Evolutionary conservation across 208 protist species (phyloP).

Genomic region (Leishmania martiniquensis): DNA sequence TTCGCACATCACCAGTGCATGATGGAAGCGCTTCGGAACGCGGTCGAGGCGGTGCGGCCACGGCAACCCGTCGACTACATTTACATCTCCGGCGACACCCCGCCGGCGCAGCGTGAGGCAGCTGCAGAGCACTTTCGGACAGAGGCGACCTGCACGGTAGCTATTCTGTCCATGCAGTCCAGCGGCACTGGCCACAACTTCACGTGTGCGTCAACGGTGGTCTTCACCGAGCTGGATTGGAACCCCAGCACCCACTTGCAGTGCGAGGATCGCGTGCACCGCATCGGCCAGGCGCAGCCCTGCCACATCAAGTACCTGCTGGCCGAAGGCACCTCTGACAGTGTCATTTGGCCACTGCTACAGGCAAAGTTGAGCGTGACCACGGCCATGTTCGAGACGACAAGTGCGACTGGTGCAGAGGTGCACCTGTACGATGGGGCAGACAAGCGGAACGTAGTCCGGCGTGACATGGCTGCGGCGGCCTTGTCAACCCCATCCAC

Average conservation of each 20-base stretch:
- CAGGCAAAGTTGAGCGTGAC: conserved; percentile 88
- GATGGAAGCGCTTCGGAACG: conserved; percentile 88
- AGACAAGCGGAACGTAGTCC: conserved; percentile 46
- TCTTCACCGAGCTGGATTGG: conserved; percentile 98
- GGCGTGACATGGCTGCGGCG: conserved; percentile 36
- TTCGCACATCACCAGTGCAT: conserved; percentile 95
- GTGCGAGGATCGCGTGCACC: conserved; percentile 96
- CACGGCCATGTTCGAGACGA: conserved; percentile 68
- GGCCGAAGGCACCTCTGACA: conserved; percentile 90
- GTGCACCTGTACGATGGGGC: conserved; percentile 38
- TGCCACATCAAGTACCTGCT: conserved; percentile 95
- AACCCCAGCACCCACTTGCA: conserved; percentile 96
- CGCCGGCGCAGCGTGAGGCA: conserved; percentile 61
- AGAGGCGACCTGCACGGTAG: conserved; percentile 72
- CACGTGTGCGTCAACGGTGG: conserved; percentile 91
- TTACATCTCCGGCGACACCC: conserved; percentile 91
- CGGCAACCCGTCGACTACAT: conserved; percentile 88
- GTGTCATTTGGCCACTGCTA: conserved; percentile 92
- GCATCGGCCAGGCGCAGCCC: conserved; percentile 93
- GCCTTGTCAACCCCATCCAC: conserved; percentile 19
- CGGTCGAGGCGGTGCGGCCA: conserved; percentile 69
- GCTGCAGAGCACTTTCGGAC: conserved; percentile 81
- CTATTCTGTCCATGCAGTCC: conserved; percentile 94
- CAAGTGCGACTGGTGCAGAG: conserved; percentile 24
- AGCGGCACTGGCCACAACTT: conserved; percentile 97